Conservation (phyloP, 345 rosid genomes). For the Brassica carinata region DNA sequence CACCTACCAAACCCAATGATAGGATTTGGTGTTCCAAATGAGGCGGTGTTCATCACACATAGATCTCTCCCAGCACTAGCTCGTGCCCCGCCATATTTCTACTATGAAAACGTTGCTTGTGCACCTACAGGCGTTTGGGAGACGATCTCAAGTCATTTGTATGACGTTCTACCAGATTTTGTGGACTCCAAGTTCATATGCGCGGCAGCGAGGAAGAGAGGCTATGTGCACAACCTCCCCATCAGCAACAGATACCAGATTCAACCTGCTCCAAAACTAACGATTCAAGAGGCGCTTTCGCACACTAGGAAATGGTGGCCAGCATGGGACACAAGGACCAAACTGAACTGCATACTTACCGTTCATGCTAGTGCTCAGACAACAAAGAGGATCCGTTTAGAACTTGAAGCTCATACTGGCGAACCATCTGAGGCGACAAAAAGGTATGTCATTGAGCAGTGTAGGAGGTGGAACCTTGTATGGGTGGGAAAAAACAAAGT, state of each 20-base stretch:
- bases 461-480: slow-evolving; percentile 87
- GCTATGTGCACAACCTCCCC: slow-evolving; percentile 86
- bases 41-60: slow-evolving; percentile 34
- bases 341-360: slow-evolving; percentile 82
- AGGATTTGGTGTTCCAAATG: slow-evolving; percentile 81
- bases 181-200: slow-evolving; percentile 83
- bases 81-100: slow-evolving; percentile 74
- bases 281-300: slow-evolving; percentile 75
- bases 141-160: slow-evolving; percentile 67
- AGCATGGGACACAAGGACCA: slow-evolving; percentile 75
- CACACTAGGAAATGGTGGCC: slow-evolving; percentile 88
- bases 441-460: slow-evolving; percentile 61
- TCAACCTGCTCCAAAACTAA: slow-evolving; percentile 69
- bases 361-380: slow-evolving; percentile 64
- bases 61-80: slow-evolving; percentile 69
- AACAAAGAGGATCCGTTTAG: slow-evolving; percentile 70
- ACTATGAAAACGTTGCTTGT: slow-evolving; percentile 89
- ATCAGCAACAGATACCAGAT: slow-evolving; percentile 62
- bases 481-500: slow-evolving; percentile 92
- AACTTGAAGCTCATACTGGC: slow-evolving; percentile 52
- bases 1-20: slow-evolving; percentile 87
- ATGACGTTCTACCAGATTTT: slow-evolving; percentile 77
- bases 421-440: slow-evolving; percentile 60
- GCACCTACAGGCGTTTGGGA: slow-evolving; percentile 97
- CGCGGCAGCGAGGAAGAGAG: slow-evolving; percentile 92